These are phyloP conservation scores for Candida quercuum DNA, from an alignment of 805 yeast genomes.

Conservation along the genomic window DNA sequence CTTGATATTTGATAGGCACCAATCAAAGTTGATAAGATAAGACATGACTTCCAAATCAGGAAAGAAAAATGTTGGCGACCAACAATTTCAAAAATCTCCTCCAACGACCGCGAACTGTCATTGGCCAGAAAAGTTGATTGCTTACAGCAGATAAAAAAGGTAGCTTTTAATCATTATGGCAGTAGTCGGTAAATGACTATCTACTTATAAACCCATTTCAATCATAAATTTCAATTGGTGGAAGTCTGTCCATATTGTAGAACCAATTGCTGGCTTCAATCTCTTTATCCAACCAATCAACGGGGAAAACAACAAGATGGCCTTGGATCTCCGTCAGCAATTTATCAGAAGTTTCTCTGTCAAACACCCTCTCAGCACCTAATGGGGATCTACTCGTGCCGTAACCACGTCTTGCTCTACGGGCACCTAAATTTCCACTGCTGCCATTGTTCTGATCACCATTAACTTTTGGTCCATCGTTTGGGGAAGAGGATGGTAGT, in stretches of 20 bases:
- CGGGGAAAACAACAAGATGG: conserved; percentile 85
- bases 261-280: conserved; percentile 93
- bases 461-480: no score
- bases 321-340: conserved; percentile 74
- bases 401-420: conserved; percentile 34
- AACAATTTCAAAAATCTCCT: background rate
- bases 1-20: background rate
- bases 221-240: conserved; percentile 93
- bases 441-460: background rate
- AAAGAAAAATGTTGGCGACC: background rate
- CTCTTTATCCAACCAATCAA: conserved; percentile 85
- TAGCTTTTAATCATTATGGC: no score
- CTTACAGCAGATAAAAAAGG: no score
- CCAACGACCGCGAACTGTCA: no score
- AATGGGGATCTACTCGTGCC: conserved; percentile 26
- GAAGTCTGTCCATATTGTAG: conserved; percentile 86
- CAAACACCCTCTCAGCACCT: conserved; percentile 50
- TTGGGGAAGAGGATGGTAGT: conserved; percentile 9
- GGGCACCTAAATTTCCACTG: conserved; percentile 4
- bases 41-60: conserved; percentile 6
- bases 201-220: no score
- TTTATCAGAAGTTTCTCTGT: conserved; percentile 70
- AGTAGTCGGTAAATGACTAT: background rate
- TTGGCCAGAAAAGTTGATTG: no score
- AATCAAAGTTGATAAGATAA: conserved; percentile 2